A percentile compares a stretch with the other conserved stretches of the same genome.
These are phyloP conservation scores for bread wheat (Triticum aestivum) DNA, from an alignment of 176 grass and related monocot genomes.

Conservation along the genomic window DNA sequence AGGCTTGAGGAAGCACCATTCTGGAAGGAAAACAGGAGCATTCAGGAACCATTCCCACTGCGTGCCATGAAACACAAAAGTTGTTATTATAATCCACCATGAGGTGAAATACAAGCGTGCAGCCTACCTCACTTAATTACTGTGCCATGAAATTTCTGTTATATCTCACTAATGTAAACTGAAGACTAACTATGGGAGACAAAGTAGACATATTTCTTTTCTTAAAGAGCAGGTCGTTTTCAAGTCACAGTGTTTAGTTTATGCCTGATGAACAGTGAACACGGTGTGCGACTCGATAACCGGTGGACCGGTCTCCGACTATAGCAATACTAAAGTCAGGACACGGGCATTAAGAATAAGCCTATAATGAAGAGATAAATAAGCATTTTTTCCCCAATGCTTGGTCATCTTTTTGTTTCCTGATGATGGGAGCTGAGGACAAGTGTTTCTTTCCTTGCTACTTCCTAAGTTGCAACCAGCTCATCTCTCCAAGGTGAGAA, in stretches of 20 bases:
- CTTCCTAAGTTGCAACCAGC: constrained; percentile 17
- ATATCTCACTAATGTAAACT: neutral
- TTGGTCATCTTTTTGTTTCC: constrained; percentile 9
- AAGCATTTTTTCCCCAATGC: neutral
- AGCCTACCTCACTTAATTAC: neutral
- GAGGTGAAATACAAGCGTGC: neutral
- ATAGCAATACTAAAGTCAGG: constrained; percentile 18
- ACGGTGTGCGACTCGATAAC: neutral
- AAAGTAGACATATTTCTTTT: neutral
- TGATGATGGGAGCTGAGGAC: neutral
- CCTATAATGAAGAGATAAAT: neutral
- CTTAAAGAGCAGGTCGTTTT: neutral
- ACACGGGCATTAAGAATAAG: neutral
- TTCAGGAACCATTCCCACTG: neutral
- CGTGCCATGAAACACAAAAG: neutral
- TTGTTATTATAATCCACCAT: neutral
- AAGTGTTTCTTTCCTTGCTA: constrained; percentile 4
- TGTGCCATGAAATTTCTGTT: neutral
- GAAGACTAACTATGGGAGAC: neutral
- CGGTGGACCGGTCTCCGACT: neutral
- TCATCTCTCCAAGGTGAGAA: constrained; percentile 12
- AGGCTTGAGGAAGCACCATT: constrained; percentile 1
- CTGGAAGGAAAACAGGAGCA: neutral
- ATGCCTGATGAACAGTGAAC: neutral
- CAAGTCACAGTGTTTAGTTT: neutral